Base-by-base conservation (phyloP, 192 early-diverging fungal genomes). In the Coemansia sp. region DNA sequence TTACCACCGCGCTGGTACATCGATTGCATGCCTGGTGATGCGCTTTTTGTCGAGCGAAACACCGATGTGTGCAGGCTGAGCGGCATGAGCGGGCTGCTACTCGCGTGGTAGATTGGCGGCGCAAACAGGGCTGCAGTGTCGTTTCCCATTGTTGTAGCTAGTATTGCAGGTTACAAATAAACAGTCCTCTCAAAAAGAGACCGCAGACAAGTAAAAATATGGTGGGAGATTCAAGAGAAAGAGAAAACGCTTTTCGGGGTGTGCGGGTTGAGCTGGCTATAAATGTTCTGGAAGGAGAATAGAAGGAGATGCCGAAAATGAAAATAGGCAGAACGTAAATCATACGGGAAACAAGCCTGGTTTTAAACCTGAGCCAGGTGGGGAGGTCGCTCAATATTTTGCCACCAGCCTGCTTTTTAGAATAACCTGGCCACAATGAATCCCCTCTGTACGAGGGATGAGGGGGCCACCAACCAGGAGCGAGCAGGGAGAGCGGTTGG, bases 71-170 rank as follows among this genome's bases (percentile, higher is more conserved):
- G 57, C 50, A 52, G 57, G 22, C 38, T 15, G 12, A 6, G 57
- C 38, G 22, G 37, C 21, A 58, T 42, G 3, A 44, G n/a, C 15
- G 57, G 57, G 57, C 57, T 58, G 38, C 57, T 58, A 21, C 17
- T 23, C 4, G 40, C 38, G 57, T 38, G 38, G 38, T 42, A 58
- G 37, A 58, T 58, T 8, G 20, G 36, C 25, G 57, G 36, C 17
- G 17, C 54, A 31, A 56, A 36, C 28, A 56, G 17, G 6, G 54
- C 34, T 19, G 28, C 31, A 17, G 54, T 37, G 15, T 37, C 20
- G 28, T 36, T 17, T 36, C 54, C 54, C 54, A 56, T 56, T 15
- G 46, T 19, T 5, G 54, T 26, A 20, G 9, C 25, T 28, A 54
- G 28, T 6, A 14, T 14, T 3, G 51, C 25, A 5, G 5, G 23